phyloP scores from a whole-genome alignment of 495 filamentous ascomycete species.

The Daldinia loculata region DNA sequence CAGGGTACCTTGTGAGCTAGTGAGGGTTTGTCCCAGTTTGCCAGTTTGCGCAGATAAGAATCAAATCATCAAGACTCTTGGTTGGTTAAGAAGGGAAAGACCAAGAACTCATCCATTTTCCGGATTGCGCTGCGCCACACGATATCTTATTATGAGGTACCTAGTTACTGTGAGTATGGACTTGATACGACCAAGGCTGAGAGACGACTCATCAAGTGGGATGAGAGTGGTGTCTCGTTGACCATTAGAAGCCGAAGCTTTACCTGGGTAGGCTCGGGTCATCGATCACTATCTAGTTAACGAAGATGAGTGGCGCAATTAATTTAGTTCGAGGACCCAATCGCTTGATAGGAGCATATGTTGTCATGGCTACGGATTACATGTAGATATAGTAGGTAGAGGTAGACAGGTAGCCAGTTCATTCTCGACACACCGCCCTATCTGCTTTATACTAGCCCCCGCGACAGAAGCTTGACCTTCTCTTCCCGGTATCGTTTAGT shows the following conservation, averaged over 20 bases:
- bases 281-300: neutral
- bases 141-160: neutral
- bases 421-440: neutral
- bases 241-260: neutral
- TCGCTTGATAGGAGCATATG: neutral
- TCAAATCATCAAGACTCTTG: neutral
- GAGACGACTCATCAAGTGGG: neutral
- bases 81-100: neutral
- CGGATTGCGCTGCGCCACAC: neutral
- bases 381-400: neutral
- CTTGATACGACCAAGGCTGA: neutral
- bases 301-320: neutral
- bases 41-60: neutral
- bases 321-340: neutral
- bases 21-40: neutral
- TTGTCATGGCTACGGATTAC: neutral
- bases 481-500: conserved; percentile 9
- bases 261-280: neutral
- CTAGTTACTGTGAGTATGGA: neutral
- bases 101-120: conserved; percentile 1
- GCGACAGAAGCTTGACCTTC: conserved; percentile 21
- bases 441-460: neutral
- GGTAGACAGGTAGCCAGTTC: neutral
- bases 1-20: neutral
- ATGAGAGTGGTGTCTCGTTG: neutral